Evolutionary conservation across 257 asterid genomes (phyloP).

Genomic region (Penstemon newberryi): DNA sequence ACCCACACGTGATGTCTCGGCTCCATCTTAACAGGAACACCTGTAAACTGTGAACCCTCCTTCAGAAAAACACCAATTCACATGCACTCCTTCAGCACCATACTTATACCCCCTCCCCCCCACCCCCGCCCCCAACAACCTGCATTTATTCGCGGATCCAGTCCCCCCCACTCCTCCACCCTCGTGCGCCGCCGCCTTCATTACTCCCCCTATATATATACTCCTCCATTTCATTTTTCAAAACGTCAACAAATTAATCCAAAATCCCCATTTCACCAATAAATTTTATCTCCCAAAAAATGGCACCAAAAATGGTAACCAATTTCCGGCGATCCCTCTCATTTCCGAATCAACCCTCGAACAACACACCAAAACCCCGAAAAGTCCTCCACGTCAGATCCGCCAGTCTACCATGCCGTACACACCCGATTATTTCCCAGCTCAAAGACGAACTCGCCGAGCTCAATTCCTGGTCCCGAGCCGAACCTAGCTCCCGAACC

Average conservation of each 20-base stretch:
- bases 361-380: slow-evolving; percentile 33
- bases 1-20: no score
- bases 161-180: slow-evolving; percentile 16
- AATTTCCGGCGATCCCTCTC: slow-evolving; percentile 79
- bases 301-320: slow-evolving; percentile 73
- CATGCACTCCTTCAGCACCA: no score
- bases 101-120: no score
- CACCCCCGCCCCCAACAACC: slow-evolving; percentile 27
- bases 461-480: slow-evolving; percentile 44
- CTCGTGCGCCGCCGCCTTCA: slow-evolving; percentile 29
- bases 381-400: slow-evolving; percentile 68
- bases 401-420: slow-evolving; percentile 74
- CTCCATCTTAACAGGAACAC: no score
- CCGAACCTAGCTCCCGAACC: slow-evolving; percentile 31
- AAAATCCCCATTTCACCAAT: neutral
- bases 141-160: slow-evolving; percentile 34
- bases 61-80: no score
- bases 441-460: slow-evolving; percentile 54
- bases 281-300: slow-evolving; percentile 6
- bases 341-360: slow-evolving; percentile 57
- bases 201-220: slow-evolving; percentile 30
- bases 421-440: slow-evolving; percentile 70
- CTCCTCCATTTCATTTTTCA: slow-evolving; percentile 8
- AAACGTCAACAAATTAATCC: slow-evolving; percentile 1
- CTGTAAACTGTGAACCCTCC: no score